Percentiles rank a stretch among this genome's conserved stretches.
Evolutionary conservation across 495 filamentous ascomycete species (phyloP).

Genomic region (Neurospora sp.): DNA sequence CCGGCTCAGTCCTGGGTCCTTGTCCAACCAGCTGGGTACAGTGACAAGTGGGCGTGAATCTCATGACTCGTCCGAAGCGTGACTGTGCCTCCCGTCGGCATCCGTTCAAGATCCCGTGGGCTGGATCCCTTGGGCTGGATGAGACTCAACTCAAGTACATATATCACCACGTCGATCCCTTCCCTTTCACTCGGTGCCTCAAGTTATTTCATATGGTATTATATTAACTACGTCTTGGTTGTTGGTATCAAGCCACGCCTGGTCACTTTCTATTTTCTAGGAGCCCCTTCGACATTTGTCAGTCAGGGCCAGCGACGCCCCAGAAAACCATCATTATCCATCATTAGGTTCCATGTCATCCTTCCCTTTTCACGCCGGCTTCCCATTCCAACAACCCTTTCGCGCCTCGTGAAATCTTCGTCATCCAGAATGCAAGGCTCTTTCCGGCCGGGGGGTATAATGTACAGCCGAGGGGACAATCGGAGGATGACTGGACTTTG

Average conservation of each 20-base stretch:
- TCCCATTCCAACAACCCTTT: background rate
- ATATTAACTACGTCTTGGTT: background rate
- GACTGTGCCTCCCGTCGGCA: background rate
- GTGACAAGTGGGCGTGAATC: background rate
- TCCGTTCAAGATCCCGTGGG: background rate
- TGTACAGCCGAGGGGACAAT: background rate
- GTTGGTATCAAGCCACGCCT: background rate
- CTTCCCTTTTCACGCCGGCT: background rate
- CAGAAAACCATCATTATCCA: background rate
- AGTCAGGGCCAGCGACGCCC: background rate
- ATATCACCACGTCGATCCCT: background rate
- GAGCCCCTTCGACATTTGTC: background rate
- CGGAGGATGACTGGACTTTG: background rate
- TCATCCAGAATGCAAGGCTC: background rate
- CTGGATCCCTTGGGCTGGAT: background rate
- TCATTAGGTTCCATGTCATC: background rate
- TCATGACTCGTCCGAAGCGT: background rate
- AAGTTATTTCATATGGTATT: background rate
- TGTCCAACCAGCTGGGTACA: background rate
- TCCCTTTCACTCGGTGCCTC: background rate
- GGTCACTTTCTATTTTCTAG: background rate
- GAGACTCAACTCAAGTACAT: background rate
- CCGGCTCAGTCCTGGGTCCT: background rate
- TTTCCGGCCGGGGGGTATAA: background rate
- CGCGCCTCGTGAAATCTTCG: background rate